Evolutionary conservation across 2,329 filamentous ascomycete species (phyloP), one percentile per base, ranked within the genome.

Genomic region (Ophiostoma angusticollis): DNA sequence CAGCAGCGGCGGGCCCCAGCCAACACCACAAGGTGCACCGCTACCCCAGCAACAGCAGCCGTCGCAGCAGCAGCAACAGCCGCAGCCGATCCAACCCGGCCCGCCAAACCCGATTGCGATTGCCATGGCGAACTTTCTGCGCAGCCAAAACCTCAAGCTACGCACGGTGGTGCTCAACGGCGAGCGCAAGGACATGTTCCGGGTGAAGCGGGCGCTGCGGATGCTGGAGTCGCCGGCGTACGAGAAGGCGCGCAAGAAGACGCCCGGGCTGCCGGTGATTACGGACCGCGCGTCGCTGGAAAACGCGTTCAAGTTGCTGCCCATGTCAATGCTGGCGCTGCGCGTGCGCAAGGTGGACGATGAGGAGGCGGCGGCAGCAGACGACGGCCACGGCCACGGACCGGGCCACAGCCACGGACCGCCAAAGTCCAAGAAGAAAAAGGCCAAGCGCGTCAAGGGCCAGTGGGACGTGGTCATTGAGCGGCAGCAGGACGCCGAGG

Each of bases 131-230:
- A 80, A 84, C 54, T 98, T 93, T 62, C 65, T 98, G 43, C 78
- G 78, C 50, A 61, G 72, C 42, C 87, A 95, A 62, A 75, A 91
- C 43, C 64, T 98, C 48, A 98, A 98, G 71, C 71, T 74, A 14
- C 72, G 91, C 47, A 95, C 87, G 14, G 89, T 84, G 58, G 93
- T 98, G 47, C 73, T 96, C 48, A 87, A 95, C 49, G 91, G 91
- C 52, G 87, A 95, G 69, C 76, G 91, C 53, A 96, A 94, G 64
- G 89, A 98, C 49, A 93, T 98, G 84, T 96, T 98, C 62, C 82
- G 80, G 70, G 91, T 98, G 58, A 96, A 96, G 71, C 84, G 91
- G 57, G 91, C 91, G 29, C 80, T 98, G 45, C 83, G 91, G 52
- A 86, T 84, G 21, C 72, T 98, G 39, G 70, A 93, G 59, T 91